These are phyloP conservation scores for Solanum medicagineum DNA, from an alignment of 257 asterid species.

Conservation along the genomic window DNA sequence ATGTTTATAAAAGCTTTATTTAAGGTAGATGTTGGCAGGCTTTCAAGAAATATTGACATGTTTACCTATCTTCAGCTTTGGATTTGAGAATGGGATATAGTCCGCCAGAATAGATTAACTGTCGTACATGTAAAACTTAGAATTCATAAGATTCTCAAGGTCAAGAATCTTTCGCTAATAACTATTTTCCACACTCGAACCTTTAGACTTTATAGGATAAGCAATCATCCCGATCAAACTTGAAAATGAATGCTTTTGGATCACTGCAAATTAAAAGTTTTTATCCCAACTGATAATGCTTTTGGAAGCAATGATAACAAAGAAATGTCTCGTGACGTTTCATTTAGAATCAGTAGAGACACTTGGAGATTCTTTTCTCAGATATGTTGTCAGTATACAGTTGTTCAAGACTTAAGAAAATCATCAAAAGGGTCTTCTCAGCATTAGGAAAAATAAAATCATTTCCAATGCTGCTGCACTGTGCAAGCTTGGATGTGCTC, in stretches of 20 bases:
- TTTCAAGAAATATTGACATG: too few relatives aligned
- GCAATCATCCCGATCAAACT: background rate
- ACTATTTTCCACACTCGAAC: background rate
- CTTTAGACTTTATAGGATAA: background rate
- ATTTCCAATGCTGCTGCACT: conserved; percentile 42
- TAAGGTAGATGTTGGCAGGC: too few relatives aligned
- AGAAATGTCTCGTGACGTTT: conserved; percentile 50
- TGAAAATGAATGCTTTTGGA: background rate
- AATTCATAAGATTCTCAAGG: background rate
- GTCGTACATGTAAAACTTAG: background rate
- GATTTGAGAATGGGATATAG: too few relatives aligned
- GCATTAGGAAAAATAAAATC: conserved; percentile 27
- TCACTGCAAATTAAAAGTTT: too few relatives aligned
- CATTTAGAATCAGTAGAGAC: conserved; percentile 81
- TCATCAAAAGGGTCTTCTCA: conserved; percentile 64
- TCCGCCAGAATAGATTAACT: too few relatives aligned
- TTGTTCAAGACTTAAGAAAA: conserved; percentile 38
- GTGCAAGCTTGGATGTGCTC: conserved; percentile 58
- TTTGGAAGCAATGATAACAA: conserved; percentile 69
- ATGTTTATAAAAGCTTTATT: too few relatives aligned
- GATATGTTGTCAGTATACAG: conserved; percentile 52
- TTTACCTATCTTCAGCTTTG: too few relatives aligned
- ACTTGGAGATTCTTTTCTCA: conserved; percentile 73
- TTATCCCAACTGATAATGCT: background rate
- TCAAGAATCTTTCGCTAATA: too few relatives aligned